Percentiles rank a stretch among this genome's conserved stretches.
Conservation (phyloP, 306 rosid species). For the Potentilla sterilis region DNA sequence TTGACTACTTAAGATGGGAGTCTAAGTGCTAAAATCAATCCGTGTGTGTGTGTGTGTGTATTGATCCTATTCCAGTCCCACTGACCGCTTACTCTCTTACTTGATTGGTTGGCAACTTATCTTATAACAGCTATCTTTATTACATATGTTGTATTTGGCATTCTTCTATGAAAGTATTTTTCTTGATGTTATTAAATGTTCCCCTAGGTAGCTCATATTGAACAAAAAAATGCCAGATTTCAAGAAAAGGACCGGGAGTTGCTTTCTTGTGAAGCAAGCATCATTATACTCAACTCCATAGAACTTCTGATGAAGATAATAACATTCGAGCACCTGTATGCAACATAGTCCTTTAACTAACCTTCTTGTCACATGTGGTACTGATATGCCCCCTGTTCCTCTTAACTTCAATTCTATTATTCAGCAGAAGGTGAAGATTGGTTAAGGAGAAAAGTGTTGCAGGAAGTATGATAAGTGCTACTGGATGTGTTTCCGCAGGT, state of each 20-base stretch:
- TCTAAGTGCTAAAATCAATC: not conserved
- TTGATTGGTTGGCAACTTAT: slow-evolving; percentile 17
- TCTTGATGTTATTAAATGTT: slow-evolving; percentile 13
- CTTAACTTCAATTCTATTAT: slow-evolving; percentile 16
- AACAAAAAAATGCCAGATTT: slow-evolving; percentile 59
- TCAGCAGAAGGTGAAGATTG: slow-evolving; percentile 70
- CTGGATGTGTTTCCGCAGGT: slow-evolving; percentile 77
- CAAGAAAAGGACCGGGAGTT: slow-evolving; percentile 53
- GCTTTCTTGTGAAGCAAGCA: slow-evolving; percentile 57
- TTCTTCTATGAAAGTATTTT: not conserved
- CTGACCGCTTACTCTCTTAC: slow-evolving; percentile 6
- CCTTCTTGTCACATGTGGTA: slow-evolving; percentile 6
- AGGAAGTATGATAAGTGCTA: slow-evolving; percentile 80
- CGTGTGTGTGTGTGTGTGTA: not conserved
- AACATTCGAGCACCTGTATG: slow-evolving; percentile 73
- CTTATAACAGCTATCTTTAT: not conserved
- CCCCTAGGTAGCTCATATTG: slow-evolving; percentile 60
- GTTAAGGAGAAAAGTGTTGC: slow-evolving; percentile 73
- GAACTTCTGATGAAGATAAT: slow-evolving; percentile 74
- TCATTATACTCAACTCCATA: slow-evolving; percentile 48
- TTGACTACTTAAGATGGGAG: not conserved
- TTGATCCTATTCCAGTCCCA: not conserved
- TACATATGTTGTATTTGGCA: slow-evolving; percentile 5
- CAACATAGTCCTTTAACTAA: slow-evolving; percentile 19
- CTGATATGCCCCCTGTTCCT: slow-evolving; percentile 18